These are phyloP conservation scores for Zygoascus biomembranicola DNA, from an alignment of 805 yeast genomes.

Conservation along the genomic window DNA sequence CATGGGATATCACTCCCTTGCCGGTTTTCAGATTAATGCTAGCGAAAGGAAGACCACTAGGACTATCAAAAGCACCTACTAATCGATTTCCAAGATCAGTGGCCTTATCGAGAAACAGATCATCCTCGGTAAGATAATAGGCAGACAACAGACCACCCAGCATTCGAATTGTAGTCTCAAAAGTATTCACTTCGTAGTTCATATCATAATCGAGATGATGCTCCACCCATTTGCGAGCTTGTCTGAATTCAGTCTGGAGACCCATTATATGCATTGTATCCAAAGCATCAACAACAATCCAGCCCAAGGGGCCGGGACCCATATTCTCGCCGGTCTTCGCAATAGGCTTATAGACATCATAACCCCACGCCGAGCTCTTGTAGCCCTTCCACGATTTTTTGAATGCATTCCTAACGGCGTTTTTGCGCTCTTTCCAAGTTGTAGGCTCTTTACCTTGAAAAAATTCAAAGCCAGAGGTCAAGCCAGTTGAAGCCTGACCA, in stretches of 20 bases:
- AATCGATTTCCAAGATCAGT: constrained; percentile 68
- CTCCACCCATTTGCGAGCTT: constrained; percentile 69
- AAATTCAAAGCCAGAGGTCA: constrained; percentile 7
- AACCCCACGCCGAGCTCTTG: constrained; percentile 72
- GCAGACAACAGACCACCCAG: constrained; percentile 89
- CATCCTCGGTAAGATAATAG: constrained; percentile 59
- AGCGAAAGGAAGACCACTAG: constrained; percentile 68
- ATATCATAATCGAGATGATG: constrained; percentile 61
- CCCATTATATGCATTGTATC: constrained; percentile 80
- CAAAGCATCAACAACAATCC: constrained; percentile 85
- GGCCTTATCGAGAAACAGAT: constrained; percentile 68
- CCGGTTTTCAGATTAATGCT: constrained; percentile 66
- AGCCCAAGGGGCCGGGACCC: constrained; percentile 78
- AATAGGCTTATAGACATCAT: constrained; percentile 69
- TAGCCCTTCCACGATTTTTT: constrained; percentile 73
- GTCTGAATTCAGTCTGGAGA: constrained; percentile 46
- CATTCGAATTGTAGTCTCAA: constrained; percentile 94
- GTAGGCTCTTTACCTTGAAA: constrained; percentile 1
- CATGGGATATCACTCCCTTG: constrained; percentile 51
- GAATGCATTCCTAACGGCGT: constrained; percentile 58
- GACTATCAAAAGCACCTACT: constrained; percentile 57
- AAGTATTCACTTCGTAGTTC: constrained; percentile 69
- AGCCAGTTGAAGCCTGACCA: constrained; percentile 12
- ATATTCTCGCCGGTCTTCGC: constrained; percentile 55
- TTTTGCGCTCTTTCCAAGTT: constrained; percentile 43